phyloP scores from a whole-genome alignment of 805 yeast genomes.

The Yarrowia sp. region DNA sequence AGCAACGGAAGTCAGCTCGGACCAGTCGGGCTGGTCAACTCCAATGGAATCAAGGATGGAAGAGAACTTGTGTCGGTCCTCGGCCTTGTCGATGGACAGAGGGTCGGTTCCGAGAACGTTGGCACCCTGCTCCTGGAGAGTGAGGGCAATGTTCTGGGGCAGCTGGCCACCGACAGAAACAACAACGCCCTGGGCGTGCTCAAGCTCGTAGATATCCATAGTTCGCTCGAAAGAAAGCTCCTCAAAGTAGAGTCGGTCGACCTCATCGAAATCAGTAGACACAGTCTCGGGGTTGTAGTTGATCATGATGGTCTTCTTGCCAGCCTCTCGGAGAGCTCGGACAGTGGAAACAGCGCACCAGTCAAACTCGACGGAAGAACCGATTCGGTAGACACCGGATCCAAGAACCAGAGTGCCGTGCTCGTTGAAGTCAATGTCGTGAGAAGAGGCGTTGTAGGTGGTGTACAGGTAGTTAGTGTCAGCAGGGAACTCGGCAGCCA shows the following conservation, averaged over 20 bases:
- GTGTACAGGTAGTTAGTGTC: constrained; percentile 94
- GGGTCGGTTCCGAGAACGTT: constrained; percentile 94
- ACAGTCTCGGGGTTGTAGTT: constrained; percentile 99
- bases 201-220: constrained; percentile 95
- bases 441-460: constrained; percentile 88
- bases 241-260: constrained; percentile 95
- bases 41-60: constrained; percentile 90
- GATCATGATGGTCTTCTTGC: constrained; percentile 92
- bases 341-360: constrained; percentile 99
- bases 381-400: constrained; percentile 99
- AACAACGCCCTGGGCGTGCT: constrained; percentile 86
- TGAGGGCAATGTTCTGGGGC: constrained; percentile 94
- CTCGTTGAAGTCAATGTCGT: constrained; percentile 85
- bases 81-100: constrained; percentile 94
- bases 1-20: constrained; percentile 83
- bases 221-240: constrained; percentile 95
- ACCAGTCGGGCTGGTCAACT: constrained; percentile 98
- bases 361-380: constrained; percentile 97
- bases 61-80: constrained; percentile 97
- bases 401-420: constrained; percentile 94
- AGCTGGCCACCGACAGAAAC: constrained; percentile 98
- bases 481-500: constrained; percentile 99
- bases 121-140: constrained; percentile 75
- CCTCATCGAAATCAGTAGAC: constrained; percentile 97
- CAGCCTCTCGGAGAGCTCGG: constrained; percentile 85